Evolutionary conservation across 2,329 filamentous ascomycete species (phyloP), one percentile per base, ranked within the genome.

Genomic region (Verticillium longisporum): DNA sequence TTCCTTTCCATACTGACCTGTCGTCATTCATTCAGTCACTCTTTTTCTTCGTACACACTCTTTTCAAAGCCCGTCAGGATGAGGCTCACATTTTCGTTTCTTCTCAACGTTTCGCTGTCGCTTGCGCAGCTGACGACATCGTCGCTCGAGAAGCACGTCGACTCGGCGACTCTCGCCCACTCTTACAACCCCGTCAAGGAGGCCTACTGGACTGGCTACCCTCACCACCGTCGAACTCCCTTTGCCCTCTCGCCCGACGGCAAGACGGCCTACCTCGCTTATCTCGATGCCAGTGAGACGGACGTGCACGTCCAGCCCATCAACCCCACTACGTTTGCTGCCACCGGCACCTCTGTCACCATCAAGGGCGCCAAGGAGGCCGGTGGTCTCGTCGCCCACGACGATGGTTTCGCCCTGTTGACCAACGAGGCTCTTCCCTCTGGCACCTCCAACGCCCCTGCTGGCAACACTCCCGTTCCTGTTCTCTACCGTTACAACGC

Each of bases 201-300:
- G 18, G 79, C 83, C 9, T 87, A 87, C 77, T 87, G 84, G 84
- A 87, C 84, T 14, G 78, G 77, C 21, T 78, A 81, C 55, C 82
- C 83, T 55, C 85, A 87, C 66, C 84, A 87, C 69, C 81, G 84
- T 55, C 80, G 84, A 58, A 87, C 84, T 13, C 84, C 84, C 6
- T 87, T 87, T 63, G 79, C 84, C n/a, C 76, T 85, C 36, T 86
- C 84, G 1, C 83, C 84, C 2, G 79, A 86, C 68, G 83, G 83
- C 62, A 81, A 80, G 61, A 80, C 78, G 4, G 84, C 82, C 13
- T 87, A 84, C 68, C 69, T 87, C 10, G 85, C 85, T 10, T 87
- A 87, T 66, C 80, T 87, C 15, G 83, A 86, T 67, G 72, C 75
- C 32, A 83, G 77, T 55, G 81, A 79, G 56, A 82, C 77, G 3